Percentiles rank a stretch among this genome's conserved stretches.
Conservation (phyloP, 306 rosid species). For the Medicago lupulina region DNA sequence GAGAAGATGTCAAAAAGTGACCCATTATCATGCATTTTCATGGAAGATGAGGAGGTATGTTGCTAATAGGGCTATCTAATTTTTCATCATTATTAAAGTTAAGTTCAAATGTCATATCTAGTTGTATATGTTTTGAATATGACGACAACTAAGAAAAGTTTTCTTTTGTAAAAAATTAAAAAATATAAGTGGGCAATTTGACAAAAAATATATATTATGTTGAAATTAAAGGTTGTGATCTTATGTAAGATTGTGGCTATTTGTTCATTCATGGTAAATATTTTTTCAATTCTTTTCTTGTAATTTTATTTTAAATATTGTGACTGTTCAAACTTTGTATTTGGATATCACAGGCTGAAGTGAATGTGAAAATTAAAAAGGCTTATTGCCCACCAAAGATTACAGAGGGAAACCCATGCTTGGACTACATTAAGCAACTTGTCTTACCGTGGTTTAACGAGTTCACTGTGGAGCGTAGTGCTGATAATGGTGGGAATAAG, state of each 20-base stretch:
- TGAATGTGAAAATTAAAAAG: constrained; percentile 77
- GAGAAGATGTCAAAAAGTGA: background rate
- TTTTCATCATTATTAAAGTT: no score
- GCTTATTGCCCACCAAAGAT: constrained; percentile 79
- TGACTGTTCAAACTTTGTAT: background rate
- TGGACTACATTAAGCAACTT: constrained; percentile 72
- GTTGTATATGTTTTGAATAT: no score
- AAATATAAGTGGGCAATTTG: background rate
- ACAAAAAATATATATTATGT: no score
- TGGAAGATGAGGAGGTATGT: background rate
- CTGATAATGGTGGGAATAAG: constrained; percentile 75
- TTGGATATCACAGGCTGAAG: constrained; percentile 25
- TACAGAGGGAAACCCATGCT: constrained; percentile 80
- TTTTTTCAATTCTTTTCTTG: background rate
- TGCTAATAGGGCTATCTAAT: background rate
- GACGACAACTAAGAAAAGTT: background rate
- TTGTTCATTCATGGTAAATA: no score
- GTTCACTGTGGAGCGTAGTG: constrained; percentile 70
- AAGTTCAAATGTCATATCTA: no score
- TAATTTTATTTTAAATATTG: no score
- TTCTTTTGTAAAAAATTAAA: no score
- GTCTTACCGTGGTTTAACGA: constrained; percentile 81
- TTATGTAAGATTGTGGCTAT: no score
- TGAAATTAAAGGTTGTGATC: background rate
- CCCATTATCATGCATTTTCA: background rate